Percentiles rank a stretch among this genome's conserved stretches.
phyloP scores from a whole-genome alignment of 768 basidiomycete genomes.

The Xanthoconium stramineum region DNA sequence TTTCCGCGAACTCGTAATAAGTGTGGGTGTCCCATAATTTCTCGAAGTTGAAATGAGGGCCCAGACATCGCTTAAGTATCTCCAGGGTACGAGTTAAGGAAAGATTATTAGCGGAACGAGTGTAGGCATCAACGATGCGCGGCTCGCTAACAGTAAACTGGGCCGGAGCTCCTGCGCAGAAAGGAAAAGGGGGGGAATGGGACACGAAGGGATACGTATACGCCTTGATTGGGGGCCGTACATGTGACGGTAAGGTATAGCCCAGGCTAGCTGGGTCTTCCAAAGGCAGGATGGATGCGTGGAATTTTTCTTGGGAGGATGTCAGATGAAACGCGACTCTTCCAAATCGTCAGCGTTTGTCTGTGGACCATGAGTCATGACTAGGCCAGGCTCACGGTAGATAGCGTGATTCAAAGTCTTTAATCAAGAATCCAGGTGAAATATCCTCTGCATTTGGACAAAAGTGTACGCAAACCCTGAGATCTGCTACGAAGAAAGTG shows the following conservation, averaged over 20 bases:
- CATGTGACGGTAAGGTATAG: constrained; percentile 23
- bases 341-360: not conserved
- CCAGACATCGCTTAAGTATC: constrained; percentile 34
- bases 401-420: constrained; percentile 18
- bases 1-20: constrained; percentile 41
- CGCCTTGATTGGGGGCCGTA: constrained; percentile 28
- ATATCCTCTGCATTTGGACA: constrained; percentile 28
- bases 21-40: constrained; percentile 46
- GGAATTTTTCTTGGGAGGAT: constrained; percentile 34
- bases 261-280: constrained; percentile 22
- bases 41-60: constrained; percentile 45
- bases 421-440: constrained; percentile 27
- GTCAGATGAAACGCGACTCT: constrained; percentile 37
- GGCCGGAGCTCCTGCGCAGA: constrained; percentile 31
- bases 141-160: constrained; percentile 15
- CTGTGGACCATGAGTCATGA: not conserved
- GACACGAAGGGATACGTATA: constrained; percentile 38
- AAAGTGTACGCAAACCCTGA: constrained; percentile 36
- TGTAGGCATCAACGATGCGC: constrained; percentile 28
- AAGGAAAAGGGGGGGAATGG: constrained; percentile 37
- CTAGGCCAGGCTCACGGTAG: constrained; percentile 31
- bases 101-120: constrained; percentile 37
- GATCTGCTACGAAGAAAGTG: constrained; percentile 4
- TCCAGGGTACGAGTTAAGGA: constrained; percentile 39
- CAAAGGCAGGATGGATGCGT: constrained; percentile 28